Base-by-base conservation (phyloP, 352 stramenopile species). In the Globisporangium solare region DNA sequence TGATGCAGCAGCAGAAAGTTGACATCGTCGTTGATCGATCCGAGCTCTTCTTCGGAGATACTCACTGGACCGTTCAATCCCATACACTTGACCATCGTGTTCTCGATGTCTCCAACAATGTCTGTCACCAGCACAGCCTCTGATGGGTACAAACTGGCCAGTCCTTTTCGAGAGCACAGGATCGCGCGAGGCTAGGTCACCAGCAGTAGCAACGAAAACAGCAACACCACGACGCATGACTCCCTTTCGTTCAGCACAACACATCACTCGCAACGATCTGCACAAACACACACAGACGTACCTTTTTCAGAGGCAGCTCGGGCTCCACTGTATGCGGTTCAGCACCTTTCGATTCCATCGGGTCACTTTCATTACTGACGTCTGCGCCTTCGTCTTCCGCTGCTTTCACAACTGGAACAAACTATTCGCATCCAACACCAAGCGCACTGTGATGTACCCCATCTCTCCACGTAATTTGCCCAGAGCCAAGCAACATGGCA, bases 31-130 rank as follows among this genome's bases (percentile, higher is more conserved):
- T 64, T 40, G 27, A 2, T 50, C 59, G 11, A 71, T 47, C 3
- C 47, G 20, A 35, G 27, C 10, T 35, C 27, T 47, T 89, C 79
- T 55, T 86, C 79, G 6, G 74, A 65, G n/a, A 89, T 71, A 22
- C 66, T 80, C 7, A 58, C 56, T 2, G 52, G 22, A 6, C 62
- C 56, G 22, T 71, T 67, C 37, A 85, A 61, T 15, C 67, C 65
- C 15, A 66, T 39, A 5, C 71, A 47, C 54, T 87, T 89, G 61
- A 89, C 60, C 15, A 57, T 81, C 31, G 69, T 64, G 35, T 68
- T 85, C 20, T 76, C 74, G 8, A 61, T 51, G 20, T 89, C 79
- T 2, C 71, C 73, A 12, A 88, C 65, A 41, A 89, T 61, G 5
- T 74, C 71, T 8, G 50, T 67, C 35, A 89, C 41, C 7, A 83